Conservation (phyloP, 2,329 filamentous ascomycete species). For the Akanthomyces muscarius region DNA sequence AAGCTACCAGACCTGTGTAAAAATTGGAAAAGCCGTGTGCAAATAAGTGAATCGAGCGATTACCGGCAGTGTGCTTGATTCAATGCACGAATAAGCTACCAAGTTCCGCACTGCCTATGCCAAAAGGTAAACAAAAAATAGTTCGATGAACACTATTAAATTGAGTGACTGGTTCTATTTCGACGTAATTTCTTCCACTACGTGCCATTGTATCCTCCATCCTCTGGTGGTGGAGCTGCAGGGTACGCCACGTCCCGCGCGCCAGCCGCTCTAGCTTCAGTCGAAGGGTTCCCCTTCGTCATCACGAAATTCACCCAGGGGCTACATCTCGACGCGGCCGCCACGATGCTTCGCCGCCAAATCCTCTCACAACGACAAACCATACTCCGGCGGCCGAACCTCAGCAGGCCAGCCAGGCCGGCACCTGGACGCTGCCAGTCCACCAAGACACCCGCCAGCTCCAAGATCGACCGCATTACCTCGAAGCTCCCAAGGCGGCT, state of each 20-base stretch:
- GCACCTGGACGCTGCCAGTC: constrained; percentile 16
- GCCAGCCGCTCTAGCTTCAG: neutral
- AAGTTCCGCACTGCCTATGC: no score
- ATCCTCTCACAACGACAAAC: constrained; percentile 23
- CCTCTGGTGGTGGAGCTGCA: neutral
- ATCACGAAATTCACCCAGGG: neutral
- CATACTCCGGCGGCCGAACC: constrained; percentile 17
- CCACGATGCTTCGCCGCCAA: constrained; percentile 26
- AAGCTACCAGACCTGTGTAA: no score
- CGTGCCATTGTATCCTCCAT: neutral
- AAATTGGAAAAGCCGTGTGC: no score
- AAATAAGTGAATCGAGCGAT: no score
- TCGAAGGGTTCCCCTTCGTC: neutral
- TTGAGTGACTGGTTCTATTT: neutral
- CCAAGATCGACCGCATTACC: constrained; percentile 44
- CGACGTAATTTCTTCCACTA: neutral
- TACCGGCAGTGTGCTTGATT: no score
- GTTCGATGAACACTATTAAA: no score
- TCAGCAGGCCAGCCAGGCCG: neutral
- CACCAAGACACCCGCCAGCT: constrained; percentile 29
- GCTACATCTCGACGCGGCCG: neutral
- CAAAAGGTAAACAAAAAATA: no score
- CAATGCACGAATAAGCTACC: no score
- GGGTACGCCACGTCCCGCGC: neutral
- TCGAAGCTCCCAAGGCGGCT: constrained; percentile 61